Evolutionary conservation across 2,329 filamentous ascomycete species (phyloP), one percentile per base, ranked within the genome.

Genomic region (Fusarium pseudonygamai): DNA sequence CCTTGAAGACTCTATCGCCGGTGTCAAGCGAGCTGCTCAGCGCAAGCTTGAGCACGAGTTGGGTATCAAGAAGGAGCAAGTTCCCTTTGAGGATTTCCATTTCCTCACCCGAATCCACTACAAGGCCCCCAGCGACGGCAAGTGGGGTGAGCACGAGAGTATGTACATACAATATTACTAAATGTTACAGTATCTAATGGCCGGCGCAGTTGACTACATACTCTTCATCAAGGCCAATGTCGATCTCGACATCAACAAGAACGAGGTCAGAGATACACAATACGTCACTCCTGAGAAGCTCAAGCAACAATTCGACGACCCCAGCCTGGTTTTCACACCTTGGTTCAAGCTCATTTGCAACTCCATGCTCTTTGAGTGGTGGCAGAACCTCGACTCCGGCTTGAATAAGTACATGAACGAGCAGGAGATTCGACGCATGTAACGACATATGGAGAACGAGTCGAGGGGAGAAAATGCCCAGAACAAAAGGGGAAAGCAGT

Each of bases 321-420:
- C 93, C 7, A 87, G 84, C 60, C 87, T 97, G 77, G 93, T 92
- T 78, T 98, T 98, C 83, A 99, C 96, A 2, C 96, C 96, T 3
- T 99, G 96, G 96, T 99, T 99, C 87, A 97, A 97, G 88, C 91
- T 99, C 76, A 98, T 99, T 80, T 99, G 96, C 88, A 89, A 98
- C 83, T 95, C 94, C 55, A 95, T 98, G 93, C 89, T 99, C 46
- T 99, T 97, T 79, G 93, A 98, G 83, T 99, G 96, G 96, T 99
- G 96, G 96, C 87, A 91, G 80, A 91, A 93, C 83, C 89, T 98
- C 64, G 92, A 96, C 77, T 86, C 89, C 30, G 93, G 93, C 15
- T 86, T 98, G 76, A 93, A 97, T 69, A 92, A 93, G 84, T 97
- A 96, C 84, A 88, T 90, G 83, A 92, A 94, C 80, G 95, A 98